Conservation (phyloP, 768 basidiomycete species). For the Mycena indigotica region DNA sequence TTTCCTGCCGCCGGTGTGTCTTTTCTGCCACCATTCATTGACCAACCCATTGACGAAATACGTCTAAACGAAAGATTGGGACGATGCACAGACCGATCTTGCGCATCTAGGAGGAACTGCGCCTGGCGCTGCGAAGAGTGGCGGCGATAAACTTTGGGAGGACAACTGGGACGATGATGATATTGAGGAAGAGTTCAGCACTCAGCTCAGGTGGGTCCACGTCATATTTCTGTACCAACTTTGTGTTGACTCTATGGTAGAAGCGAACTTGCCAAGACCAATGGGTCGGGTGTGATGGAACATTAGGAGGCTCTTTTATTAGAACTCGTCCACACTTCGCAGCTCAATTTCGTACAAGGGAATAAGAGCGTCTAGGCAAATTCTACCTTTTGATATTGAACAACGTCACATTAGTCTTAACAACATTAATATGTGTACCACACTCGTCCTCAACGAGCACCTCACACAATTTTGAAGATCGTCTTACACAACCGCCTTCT, state of each 20-base stretch:
- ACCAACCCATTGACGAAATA: neutral
- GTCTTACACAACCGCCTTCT: conserved; percentile 1
- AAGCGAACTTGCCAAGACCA: conserved; percentile 64
- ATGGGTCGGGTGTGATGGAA: conserved; percentile 55
- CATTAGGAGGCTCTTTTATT: conserved; percentile 34
- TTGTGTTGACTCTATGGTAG: conserved; percentile 33
- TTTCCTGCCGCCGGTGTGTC: conserved; percentile 77
- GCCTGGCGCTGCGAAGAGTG: conserved; percentile 75
- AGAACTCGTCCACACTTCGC: neutral
- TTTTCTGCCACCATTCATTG: conserved; percentile 1
- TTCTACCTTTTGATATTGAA: neutral
- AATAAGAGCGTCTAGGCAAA: neutral
- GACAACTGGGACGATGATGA: conserved; percentile 99
- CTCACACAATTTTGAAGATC: neutral
- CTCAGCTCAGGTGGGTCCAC: conserved; percentile 83
- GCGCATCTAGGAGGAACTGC: conserved; percentile 75
- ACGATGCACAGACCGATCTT: conserved; percentile 81
- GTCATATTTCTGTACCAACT: neutral
- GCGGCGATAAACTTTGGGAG: conserved; percentile 95
- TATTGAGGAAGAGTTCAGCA: conserved; percentile 95
- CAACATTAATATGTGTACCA: neutral
- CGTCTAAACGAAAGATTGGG: conserved; percentile 83
- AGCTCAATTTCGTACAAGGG: neutral
- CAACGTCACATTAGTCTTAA: neutral
- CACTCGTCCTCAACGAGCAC: neutral